Evolutionary conservation across 2,329 filamentous ascomycete species (phyloP), one percentile per base, ranked within the genome.

Genomic region (Neophaeococcomyces mojaviensis): DNA sequence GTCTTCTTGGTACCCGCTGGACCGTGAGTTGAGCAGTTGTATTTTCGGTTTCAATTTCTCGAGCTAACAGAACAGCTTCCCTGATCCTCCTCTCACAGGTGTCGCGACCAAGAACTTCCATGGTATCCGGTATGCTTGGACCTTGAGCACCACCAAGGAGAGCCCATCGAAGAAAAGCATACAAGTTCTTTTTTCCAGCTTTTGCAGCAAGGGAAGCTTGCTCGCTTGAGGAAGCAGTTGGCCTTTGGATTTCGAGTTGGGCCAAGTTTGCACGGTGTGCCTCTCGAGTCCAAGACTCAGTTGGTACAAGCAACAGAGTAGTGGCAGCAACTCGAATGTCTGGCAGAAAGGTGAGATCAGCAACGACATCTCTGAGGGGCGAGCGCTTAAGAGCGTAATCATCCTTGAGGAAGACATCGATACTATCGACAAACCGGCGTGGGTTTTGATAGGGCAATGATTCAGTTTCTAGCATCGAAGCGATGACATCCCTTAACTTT

Each of bases 101-200:
- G 2, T 70, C 63, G 38, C 68, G 69, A 0, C 79, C 78, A 18
- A 82, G 58, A 16, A 79, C 68, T 10, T 59, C 65, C 74, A 82
- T 75, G 2, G 70, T 71, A 32, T 71, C 65, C 1, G 70, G 70
- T 8, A 77, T 69, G 13, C 70, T 66, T 1, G 78, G 77, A 0
- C 79, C 79, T 8, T 70, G 67, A 16, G 64, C 64, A 2, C 74
- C 75, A 33, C 68, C 74, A 2, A 69, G 67, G 19, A 82, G 52
- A 1, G 74, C 76, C 69, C 76, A 75, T 42, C 79, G 70, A 44
- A 82, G 61, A 55, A 76, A 79, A 46, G 70, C 63, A 61, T 79
- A 74, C 3, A 79, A 53, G 41, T 72, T 62, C 44, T 66, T 70
- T 48, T 67, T 70, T 49, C 49, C 55, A 24, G 18, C 33, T 31